Percentiles rank a stretch among this genome's conserved stretches.
Evolutionary conservation across 1,139 yeast species (phyloP).

Genomic region (Sugiyamaella japonica): DNA sequence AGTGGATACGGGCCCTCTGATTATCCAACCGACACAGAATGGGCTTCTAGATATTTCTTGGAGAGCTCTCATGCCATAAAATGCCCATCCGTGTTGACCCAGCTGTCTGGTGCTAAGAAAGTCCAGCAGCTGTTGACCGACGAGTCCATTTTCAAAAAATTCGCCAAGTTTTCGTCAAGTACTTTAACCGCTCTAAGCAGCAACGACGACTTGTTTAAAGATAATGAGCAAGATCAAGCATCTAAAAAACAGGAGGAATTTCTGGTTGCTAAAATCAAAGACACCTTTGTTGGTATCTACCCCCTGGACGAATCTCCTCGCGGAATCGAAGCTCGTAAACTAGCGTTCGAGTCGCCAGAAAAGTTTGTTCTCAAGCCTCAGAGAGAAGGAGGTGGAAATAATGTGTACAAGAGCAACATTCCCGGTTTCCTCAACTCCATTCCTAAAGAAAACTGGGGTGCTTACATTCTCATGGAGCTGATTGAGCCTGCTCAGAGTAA

Average conservation of each 20-base stretch:
- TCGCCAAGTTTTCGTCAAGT: slow-evolving; percentile 39
- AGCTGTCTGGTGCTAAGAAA: slow-evolving; percentile 89
- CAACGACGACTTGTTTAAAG: background rate
- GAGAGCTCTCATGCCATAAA: slow-evolving; percentile 82
- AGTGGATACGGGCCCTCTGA: slow-evolving; percentile 85
- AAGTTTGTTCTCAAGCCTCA: slow-evolving; percentile 90
- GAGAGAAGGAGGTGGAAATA: slow-evolving; percentile 95
- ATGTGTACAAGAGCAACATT: slow-evolving; percentile 80
- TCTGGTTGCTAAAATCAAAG: slow-evolving; percentile 41
- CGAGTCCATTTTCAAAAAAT: slow-evolving; percentile 48
- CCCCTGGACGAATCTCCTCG: slow-evolving; percentile 73
- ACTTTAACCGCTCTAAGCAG: background rate
- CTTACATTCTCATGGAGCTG: slow-evolving; percentile 90
- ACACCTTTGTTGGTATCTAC: slow-evolving; percentile 81
- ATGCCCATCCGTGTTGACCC: slow-evolving; percentile 87
- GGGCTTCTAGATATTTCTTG: slow-evolving; percentile 72
- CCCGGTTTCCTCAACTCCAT: slow-evolving; percentile 64
- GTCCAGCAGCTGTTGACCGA: slow-evolving; percentile 83
- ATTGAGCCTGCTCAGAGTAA: slow-evolving; percentile 70
- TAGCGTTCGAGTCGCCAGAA: slow-evolving; percentile 68
- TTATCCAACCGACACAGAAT: slow-evolving; percentile 59
- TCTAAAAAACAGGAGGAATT: background rate
- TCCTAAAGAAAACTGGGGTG: slow-evolving; percentile 79
- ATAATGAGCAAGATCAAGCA: background rate
- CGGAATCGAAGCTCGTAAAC: slow-evolving; percentile 62